Evolutionary conservation across 768 basidiomycete genomes (phyloP).

Genomic region (Pulveroboletus sp.): DNA sequence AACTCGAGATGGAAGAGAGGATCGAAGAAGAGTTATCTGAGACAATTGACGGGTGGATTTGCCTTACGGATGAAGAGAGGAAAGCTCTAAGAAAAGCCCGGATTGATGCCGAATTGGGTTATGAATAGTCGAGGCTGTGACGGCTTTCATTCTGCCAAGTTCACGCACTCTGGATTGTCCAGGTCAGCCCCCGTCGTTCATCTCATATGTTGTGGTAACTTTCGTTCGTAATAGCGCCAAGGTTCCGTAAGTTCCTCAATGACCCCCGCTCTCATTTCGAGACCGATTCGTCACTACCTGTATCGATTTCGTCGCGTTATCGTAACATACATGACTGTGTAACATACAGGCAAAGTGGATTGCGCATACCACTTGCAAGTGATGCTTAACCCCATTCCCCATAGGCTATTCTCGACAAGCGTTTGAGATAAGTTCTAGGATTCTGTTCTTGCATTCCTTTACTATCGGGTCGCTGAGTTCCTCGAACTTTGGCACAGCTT

Average conservation of each 20-base stretch:
- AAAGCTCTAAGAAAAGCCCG: conserved; percentile 54
- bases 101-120: conserved; percentile 58
- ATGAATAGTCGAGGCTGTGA: conserved; percentile 33
- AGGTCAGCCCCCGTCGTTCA: not conserved
- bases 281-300: not conserved
- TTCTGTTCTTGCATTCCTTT: conserved; percentile 17
- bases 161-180: not conserved
- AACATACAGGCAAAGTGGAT: not conserved
- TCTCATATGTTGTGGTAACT: conserved; percentile 1
- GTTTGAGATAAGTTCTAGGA: conserved; percentile 19
- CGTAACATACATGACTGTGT: not conserved
- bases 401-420: not conserved
- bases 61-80: conserved; percentile 38
- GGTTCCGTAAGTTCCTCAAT: not conserved
- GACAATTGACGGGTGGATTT: conserved; percentile 60
- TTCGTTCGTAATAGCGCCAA: not conserved
- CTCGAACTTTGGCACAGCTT: conserved; percentile 16
- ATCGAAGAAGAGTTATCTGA: conserved; percentile 81
- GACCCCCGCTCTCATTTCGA: not conserved
- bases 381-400: not conserved
- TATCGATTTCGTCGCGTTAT: not conserved
- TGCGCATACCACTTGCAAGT: not conserved
- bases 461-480: conserved; percentile 11
- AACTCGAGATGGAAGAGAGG: conserved; percentile 67
- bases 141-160: not conserved